Evolutionary conservation across 2,329 filamentous ascomycete species (phyloP), one percentile per base, ranked within the genome.

Genomic region (Aspergillus sp.): DNA sequence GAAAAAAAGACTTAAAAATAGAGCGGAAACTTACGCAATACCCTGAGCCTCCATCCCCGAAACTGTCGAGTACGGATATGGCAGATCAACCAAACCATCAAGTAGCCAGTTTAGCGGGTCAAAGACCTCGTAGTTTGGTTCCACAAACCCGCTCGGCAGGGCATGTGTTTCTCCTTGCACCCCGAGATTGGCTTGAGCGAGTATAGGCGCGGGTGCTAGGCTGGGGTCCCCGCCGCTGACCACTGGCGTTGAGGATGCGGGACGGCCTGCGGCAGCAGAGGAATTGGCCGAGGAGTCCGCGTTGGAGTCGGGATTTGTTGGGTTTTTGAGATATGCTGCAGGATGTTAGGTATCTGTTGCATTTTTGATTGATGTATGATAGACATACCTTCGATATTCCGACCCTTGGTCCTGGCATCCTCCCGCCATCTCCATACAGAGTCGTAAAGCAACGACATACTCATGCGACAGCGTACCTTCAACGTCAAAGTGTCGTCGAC

Each of bases 81-180:
- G 88, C 63, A 91, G 86, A 63, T 90, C 86, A 51, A 93, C 76
- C 30, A 91, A 75, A 12, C 88, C 88, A 65, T 96, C 90, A 51
- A 96, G 74, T 75, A 95, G 89, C 90, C 90, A 96, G 66, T 91
- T 88, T 60, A 95, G 78, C 1, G 90, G 88, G 68, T 95, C 90
- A 62, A 95, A 95, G 52, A 94, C 88, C 65, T 95, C 88, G 66
- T 90, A 90, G 58, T 83, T 85, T 7, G 81, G 80, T 47, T 86
- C 79, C 55, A 80, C 77, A 53, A 87, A 85, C 56, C 77, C 76
- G 53, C 67, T 70, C 1, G 67, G 65, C 3, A 71, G 52, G 5
- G 54, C 58, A 3, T 5, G 49, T 54, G 4, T 63, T 52, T 2
- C 54, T 33, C 55, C 41, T 37, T 62, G 56, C 13, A 66, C 54